Base-by-base conservation (phyloP, 2,329 filamentous ascomycete species). In the Colletotrichum sp. region DNA sequence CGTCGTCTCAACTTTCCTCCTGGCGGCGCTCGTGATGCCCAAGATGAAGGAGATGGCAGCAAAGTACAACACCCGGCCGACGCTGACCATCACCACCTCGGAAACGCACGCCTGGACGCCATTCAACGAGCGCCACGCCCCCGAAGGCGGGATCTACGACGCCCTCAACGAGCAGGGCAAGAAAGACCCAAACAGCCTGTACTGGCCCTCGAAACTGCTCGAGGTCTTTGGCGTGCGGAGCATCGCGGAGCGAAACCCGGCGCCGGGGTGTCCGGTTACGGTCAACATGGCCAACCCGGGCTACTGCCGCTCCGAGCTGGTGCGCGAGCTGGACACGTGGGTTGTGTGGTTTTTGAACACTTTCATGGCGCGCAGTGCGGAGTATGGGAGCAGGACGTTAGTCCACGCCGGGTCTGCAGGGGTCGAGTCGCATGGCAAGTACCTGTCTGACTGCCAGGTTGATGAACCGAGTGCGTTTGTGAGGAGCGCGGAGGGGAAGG, bases 251-350 rank as follows among this genome's bases (percentile, higher is more conserved):
- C 8, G 61, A 22, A 61, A 68, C 27, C 72, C 76, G 11, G 55
- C 72, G 3, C 8, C 65, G 3, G 75, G 13, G 77, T 80, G 52
- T 57, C 79, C 82, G 13, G 87, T 91, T 52, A 86, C 86, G 2
- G 78, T 92, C 72, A 91, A 90, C 78, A 84, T 84, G 75, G 76
- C 90, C 25, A 90, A 90, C 72, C 90, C 90, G 0, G 90, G 90
- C 2, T 82, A 89, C 34, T 91, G 90, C 79, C 84, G 89, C 55
- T 87, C 87, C 1, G 82, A 86, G 28, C 82, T 92, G 2, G 79
- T 77, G 8, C 83, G 89, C 3, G 85, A 90, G 0, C 30, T 67
- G 0, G 70, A 44, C 19, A 69, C 68, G 2, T 78, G 74, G 73
- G 15, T 15, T 2, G 64, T 80, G 12, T 75, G 52, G 63, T 71